phyloP scores from a whole-genome alignment of 2,329 filamentous ascomycete species.

The Tolypocladium pustulatum region DNA sequence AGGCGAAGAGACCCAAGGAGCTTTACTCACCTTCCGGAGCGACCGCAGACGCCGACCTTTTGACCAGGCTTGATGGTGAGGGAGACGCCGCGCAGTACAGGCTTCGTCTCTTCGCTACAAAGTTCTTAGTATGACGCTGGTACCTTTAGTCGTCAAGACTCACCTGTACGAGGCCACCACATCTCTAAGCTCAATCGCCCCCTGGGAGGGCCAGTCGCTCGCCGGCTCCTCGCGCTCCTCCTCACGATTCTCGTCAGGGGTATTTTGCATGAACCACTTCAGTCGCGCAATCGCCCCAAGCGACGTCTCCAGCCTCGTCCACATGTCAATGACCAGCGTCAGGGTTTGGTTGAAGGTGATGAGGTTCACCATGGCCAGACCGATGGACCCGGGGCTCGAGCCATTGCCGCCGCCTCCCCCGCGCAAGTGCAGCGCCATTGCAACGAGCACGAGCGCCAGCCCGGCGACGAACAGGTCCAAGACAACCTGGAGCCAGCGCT shows the following conservation, averaged over 20 bases:
- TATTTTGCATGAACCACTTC: constrained; percentile 17
- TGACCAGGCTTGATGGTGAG: constrained; percentile 22
- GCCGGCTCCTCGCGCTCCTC: constrained; percentile 1
- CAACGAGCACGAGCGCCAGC: constrained; percentile 34
- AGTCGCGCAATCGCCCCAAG: constrained; percentile 23
- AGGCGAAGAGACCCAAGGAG: not conserved
- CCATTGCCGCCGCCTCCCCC: not conserved
- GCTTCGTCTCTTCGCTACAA: constrained; percentile 6
- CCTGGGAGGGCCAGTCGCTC: constrained; percentile 15
- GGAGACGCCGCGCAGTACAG: constrained; percentile 8
- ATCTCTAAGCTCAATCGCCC: constrained; percentile 14
- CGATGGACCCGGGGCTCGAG: constrained; percentile 18
- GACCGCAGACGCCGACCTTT: constrained; percentile 39
- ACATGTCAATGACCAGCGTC: constrained; percentile 18
- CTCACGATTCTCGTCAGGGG: constrained; percentile 15
- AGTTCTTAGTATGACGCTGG: not conserved
- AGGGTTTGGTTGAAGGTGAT: constrained; percentile 19
- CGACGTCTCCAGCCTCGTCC: constrained; percentile 25
- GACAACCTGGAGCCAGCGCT: constrained; percentile 37
- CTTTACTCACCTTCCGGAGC: constrained; percentile 26
- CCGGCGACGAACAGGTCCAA: constrained; percentile 36
- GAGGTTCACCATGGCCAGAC: constrained; percentile 17
- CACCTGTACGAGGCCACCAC: constrained; percentile 17
- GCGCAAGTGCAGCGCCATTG: constrained; percentile 25
- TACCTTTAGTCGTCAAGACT: not conserved